Evolutionary conservation across 2,329 filamentous ascomycete genomes (phyloP).

Genomic region (Botrytis deweyae): DNA sequence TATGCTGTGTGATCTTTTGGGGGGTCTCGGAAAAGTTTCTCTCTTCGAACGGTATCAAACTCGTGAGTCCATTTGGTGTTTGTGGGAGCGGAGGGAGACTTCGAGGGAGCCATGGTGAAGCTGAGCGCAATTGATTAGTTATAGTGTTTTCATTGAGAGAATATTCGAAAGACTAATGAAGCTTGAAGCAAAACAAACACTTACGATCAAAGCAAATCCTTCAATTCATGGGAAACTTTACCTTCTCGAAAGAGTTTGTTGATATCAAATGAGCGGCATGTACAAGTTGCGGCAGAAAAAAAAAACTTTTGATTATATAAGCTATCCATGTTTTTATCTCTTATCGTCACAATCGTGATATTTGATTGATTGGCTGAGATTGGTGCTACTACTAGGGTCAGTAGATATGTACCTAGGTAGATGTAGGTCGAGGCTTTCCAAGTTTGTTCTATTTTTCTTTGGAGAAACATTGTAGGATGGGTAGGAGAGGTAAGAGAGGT

Average conservation of each 20-base stretch:
- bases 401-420: no score
- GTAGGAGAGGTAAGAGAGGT: background rate
- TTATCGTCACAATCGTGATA: background rate
- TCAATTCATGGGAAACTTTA: constrained; percentile 16
- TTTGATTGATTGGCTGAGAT: background rate
- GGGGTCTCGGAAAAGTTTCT: constrained; percentile 85
- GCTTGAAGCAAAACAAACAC: background rate
- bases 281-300: constrained; percentile 15
- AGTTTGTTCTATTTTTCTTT: background rate
- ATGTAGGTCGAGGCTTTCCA: no score
- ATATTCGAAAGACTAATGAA: background rate
- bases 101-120: constrained; percentile 32
- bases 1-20: constrained; percentile 86
- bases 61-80: constrained; percentile 77
- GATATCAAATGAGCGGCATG: background rate
- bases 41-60: constrained; percentile 81
- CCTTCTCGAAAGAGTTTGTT: background rate
- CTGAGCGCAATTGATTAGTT: constrained; percentile 13
- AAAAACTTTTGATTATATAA: constrained; percentile 22
- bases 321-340: background rate
- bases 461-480: background rate
- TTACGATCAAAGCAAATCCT: constrained; percentile 14
- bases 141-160: background rate
- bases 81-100: constrained; percentile 43
- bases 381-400: no score